Percentiles rank a stretch among this genome's conserved stretches.
These are phyloP conservation scores for Protomyces gravidus DNA, from an alignment of 1,139 yeast genomes.

Conservation along the genomic window DNA sequence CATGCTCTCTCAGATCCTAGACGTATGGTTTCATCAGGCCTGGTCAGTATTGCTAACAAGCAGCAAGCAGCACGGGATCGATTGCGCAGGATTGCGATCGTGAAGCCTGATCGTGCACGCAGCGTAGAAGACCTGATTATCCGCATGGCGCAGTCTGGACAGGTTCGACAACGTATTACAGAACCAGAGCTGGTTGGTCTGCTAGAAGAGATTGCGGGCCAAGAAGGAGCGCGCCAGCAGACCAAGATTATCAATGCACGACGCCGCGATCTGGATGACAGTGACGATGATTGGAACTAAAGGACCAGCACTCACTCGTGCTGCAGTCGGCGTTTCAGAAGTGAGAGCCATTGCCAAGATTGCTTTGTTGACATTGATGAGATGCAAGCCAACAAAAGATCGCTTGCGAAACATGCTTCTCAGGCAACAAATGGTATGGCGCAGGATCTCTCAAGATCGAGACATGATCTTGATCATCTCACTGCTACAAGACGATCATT, in stretches of 20 bases:
- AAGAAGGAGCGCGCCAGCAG: constrained; percentile 53
- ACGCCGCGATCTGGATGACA: constrained; percentile 25
- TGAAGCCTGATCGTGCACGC: constrained; percentile 81
- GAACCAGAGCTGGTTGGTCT: constrained; percentile 80
- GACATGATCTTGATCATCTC: no score
- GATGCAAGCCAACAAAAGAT: no score
- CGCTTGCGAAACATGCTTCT: no score
- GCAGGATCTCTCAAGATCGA: no score
- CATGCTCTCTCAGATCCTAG: constrained; percentile 20
- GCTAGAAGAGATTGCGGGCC: constrained; percentile 76
- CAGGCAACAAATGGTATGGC: no score
- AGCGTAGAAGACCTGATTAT: constrained; percentile 73
- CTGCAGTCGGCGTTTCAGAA: no score
- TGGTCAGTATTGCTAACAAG: constrained; percentile 49
- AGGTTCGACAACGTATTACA: constrained; percentile 61
- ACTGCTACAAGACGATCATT: no score
- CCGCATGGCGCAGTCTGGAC: constrained; percentile 73
- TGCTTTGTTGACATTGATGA: no score
- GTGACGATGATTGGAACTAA: constrained; percentile 28
- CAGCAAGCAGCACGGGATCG: constrained; percentile 77
- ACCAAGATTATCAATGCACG: constrained; percentile 53
- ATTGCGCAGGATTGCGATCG: constrained; percentile 77
- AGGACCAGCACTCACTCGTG: no score
- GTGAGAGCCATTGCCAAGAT: no score
- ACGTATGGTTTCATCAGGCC: not conserved